phyloP scores from a whole-genome alignment of 306 rosid genomes.

The Senna siamea region DNA sequence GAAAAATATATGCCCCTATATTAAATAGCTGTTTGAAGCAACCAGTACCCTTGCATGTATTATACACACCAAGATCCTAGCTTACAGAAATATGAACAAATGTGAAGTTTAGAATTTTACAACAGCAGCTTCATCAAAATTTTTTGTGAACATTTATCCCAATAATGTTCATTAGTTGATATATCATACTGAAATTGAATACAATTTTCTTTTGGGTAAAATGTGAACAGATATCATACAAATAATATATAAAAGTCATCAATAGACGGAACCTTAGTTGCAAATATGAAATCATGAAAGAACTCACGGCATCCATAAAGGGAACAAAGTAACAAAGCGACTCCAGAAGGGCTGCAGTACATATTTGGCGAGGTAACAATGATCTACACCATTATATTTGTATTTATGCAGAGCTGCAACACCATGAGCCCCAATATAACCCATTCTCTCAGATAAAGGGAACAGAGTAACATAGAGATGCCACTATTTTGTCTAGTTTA shows the following conservation, averaged over 20 bases:
- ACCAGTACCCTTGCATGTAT: too few relatives aligned
- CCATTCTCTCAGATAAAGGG: too few relatives aligned
- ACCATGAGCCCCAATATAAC: conserved; percentile 87
- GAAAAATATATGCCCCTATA: conserved; percentile 1
- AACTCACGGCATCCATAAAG: conserved; percentile 99
- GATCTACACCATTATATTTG: conserved; percentile 91
- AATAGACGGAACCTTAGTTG: conserved; percentile 24
- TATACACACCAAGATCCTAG: conserved; percentile 16
- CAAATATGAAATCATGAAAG: conserved; percentile 19
- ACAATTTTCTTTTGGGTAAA: too few relatives aligned
- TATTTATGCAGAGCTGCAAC: conserved; percentile 77
- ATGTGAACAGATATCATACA: too few relatives aligned
- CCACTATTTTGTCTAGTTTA: too few relatives aligned
- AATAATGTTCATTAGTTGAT: conserved; percentile 27
- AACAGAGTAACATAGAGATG: too few relatives aligned
- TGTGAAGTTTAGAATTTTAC: background rate
- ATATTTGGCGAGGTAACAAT: conserved; percentile 85
- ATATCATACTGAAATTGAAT: too few relatives aligned
- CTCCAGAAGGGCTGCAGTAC: conserved; percentile 90
- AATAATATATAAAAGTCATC: conserved; percentile 14
- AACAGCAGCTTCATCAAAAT: too few relatives aligned
- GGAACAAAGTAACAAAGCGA: conserved; percentile 78
- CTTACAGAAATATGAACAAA: background rate
- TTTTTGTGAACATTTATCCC: background rate
- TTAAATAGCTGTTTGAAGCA: too few relatives aligned